Base-by-base conservation (phyloP, 2,329 filamentous ascomycete species). In the Apiospora kogelbergensis region DNA sequence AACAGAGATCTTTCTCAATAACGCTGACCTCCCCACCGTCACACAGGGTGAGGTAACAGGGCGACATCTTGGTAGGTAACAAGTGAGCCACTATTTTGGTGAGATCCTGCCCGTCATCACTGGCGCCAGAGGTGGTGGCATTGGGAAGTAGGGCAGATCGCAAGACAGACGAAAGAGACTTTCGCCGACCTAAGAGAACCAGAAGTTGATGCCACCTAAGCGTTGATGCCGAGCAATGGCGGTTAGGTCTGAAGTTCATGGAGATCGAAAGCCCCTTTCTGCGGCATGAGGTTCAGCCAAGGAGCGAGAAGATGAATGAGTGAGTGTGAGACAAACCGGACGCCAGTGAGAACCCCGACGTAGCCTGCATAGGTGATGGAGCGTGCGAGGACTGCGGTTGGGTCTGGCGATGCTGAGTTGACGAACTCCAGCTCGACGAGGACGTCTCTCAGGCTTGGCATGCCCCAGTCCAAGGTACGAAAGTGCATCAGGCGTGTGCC, bases 41-140 rank as follows among this genome's bases (percentile, higher is more conserved):
- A 71, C 85, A 85, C 71, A 90, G 83, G 40, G 85, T 84, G 1
- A 90, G 73, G 72, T 90, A 90, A 45, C 86, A 87, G 1, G 86
- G 86, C 20, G 88, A 85, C 0, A 66, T 63, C 33, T 22, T 66
- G 40, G 64, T 46, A 37, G 42, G 24, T 24, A 71, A 63, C n/a
- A 41, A 68, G 22, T 37, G 69, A 45, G 24, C 69, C 17, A 71
- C 63, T 70, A 64, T 42, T 37, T 65, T 45, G 9, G 45, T 24
- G 33, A 46, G n/a, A n/a, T 22, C 9, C 17, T 17, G 26, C 6
- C 26, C 26, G 9, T 20, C 48, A 57, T 30, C 15, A 15, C 48
- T 10, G 15, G 13, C 4, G 9, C 5, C 26, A 6, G 26, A n/a
- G 5, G 15, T 2, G n/a, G 26, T n/a, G 6, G 48, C 1, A 1